Percentiles rank a stretch among this genome's conserved stretches.
Evolutionary conservation across 2,329 filamentous ascomycete genomes (phyloP).

Genomic region (Arthrobotrys sphaeroides): DNA sequence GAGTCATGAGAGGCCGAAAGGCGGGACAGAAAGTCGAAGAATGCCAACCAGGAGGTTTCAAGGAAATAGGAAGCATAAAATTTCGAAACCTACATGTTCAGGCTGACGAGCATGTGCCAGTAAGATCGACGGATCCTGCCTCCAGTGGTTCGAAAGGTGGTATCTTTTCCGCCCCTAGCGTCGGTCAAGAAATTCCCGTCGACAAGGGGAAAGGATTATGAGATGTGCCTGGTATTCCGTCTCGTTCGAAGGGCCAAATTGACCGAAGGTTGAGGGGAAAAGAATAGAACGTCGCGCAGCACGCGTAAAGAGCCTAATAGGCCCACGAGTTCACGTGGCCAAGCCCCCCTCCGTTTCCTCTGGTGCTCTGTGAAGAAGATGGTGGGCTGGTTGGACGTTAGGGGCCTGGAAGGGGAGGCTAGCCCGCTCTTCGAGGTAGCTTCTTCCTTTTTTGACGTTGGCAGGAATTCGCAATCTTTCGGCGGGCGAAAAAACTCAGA

Average conservation of each 20-base stretch:
- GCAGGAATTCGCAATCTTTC: constrained; percentile 27
- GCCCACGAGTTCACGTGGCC: constrained; percentile 53
- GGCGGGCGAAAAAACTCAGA: constrained; percentile 16
- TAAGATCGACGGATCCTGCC: constrained; percentile 46
- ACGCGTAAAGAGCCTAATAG: constrained; percentile 47
- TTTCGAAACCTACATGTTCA: background rate
- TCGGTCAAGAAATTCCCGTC: constrained; percentile 52
- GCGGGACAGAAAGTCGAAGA: constrained; percentile 19
- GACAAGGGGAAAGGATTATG: constrained; percentile 38
- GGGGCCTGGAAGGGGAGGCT: constrained; percentile 5
- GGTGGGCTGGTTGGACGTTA: constrained; percentile 37
- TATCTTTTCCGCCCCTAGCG: constrained; percentile 36
- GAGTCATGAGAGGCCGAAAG: constrained; percentile 32
- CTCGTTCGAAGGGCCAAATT: constrained; percentile 35
- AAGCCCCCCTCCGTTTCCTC: constrained; percentile 23
- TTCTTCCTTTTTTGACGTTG: constrained; percentile 45
- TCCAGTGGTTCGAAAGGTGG: constrained; percentile 28
- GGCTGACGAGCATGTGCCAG: constrained; percentile 20
- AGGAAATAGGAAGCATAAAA: constrained; percentile 12
- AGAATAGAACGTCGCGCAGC: constrained; percentile 44
- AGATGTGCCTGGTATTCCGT: constrained; percentile 27
- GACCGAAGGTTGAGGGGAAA: constrained; percentile 32
- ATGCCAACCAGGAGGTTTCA: constrained; percentile 39
- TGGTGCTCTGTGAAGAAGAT: constrained; percentile 19
- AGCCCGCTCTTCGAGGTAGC: constrained; percentile 27